These are phyloP conservation scores for Boletus insuetus DNA, from an alignment of 768 basidiomycete genomes.

Conservation along the genomic window DNA sequence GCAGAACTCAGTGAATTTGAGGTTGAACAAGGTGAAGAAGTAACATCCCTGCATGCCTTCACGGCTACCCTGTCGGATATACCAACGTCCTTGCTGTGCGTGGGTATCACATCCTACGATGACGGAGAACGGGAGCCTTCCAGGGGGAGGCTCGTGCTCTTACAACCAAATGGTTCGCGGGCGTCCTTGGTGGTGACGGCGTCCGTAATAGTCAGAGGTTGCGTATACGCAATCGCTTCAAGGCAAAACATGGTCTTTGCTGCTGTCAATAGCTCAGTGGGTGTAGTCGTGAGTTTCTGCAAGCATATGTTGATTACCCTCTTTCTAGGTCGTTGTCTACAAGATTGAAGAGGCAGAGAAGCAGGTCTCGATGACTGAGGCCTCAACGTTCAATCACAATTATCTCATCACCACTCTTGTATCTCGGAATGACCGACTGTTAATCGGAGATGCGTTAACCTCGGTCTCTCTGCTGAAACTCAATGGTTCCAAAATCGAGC, in stretches of 20 bases:
- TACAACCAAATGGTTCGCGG: slow-evolving; percentile 33
- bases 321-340: slow-evolving; percentile 46
- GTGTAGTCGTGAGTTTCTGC: slow-evolving; percentile 21
- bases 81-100: slow-evolving; percentile 44
- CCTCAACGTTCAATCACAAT: slow-evolving; percentile 75
- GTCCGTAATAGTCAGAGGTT: slow-evolving; percentile 52
- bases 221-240: slow-evolving; percentile 61
- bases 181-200: slow-evolving; percentile 35
- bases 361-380: slow-evolving; percentile 32
- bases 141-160: slow-evolving; percentile 60
- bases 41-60: slow-evolving; percentile 49
- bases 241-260: slow-evolving; percentile 55
- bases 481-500: slow-evolving; percentile 40
- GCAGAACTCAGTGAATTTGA: slow-evolving; percentile 32
- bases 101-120: slow-evolving; percentile 45
- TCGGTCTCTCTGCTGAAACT: slow-evolving; percentile 72
- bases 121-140: slow-evolving; percentile 48
- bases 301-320: background rate
- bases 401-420: slow-evolving; percentile 73
- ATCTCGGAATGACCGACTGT: slow-evolving; percentile 49
- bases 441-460: slow-evolving; percentile 78
- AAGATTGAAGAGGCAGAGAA: slow-evolving; percentile 37
- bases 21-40: slow-evolving; percentile 52
- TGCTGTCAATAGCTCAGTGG: slow-evolving; percentile 74
- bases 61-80: slow-evolving; percentile 26